Evolutionary conservation across 1,139 yeast species (phyloP).

Genomic region (Lizanozyma gosingica): DNA sequence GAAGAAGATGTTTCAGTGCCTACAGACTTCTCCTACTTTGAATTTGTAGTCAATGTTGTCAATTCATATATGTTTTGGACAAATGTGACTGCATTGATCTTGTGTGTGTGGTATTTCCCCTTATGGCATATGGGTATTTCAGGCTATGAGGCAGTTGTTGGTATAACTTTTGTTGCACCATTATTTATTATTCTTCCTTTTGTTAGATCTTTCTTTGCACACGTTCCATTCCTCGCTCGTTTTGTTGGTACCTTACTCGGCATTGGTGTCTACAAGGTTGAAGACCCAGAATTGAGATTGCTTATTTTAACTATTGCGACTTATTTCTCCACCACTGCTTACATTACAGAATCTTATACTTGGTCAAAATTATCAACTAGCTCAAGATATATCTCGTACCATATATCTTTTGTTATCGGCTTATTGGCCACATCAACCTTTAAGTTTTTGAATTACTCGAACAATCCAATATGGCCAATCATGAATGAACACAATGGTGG

Average conservation of each 20-base stretch:
- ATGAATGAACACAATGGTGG: conserved; percentile 87
- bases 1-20: conserved; percentile 2
- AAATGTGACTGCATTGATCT: conserved; percentile 64
- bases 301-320: conserved; percentile 60
- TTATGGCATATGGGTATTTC: conserved; percentile 97
- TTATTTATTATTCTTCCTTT: conserved; percentile 46
- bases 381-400: conserved; percentile 30
- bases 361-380: conserved; percentile 14
- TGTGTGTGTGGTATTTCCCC: conserved; percentile 95
- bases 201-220: conserved; percentile 30
- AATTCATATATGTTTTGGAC: conserved; percentile 82
- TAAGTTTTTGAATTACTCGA: conserved; percentile 70
- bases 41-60: conserved; percentile 36
- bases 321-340: conserved; percentile 51
- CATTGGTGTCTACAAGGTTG: conserved; percentile 63
- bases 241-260: conserved; percentile 57
- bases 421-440: conserved; percentile 63
- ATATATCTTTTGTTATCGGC: conserved; percentile 63
- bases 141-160: conserved; percentile 75
- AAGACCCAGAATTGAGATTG: conserved; percentile 62
- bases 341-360: conserved; percentile 44
- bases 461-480: conserved; percentile 95
- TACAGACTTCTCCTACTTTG: conserved; percentile 26
- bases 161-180: conserved; percentile 48
- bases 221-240: conserved; percentile 40